phyloP scores from a whole-genome alignment of 331 rosid species.

The Cydonia oblonga region DNA sequence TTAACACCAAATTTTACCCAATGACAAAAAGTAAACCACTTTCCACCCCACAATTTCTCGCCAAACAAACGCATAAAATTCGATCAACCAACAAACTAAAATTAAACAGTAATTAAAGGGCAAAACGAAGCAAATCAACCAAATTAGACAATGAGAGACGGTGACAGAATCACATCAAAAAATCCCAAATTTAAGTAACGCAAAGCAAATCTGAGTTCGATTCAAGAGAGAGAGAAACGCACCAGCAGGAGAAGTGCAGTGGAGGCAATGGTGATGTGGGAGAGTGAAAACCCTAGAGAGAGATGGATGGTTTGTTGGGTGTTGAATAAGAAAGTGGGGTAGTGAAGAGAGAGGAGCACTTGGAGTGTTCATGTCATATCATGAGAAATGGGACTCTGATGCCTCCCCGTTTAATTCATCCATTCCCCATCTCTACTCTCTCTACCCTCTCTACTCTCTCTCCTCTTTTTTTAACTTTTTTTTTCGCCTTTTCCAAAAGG shows the following conservation, averaged over 20 bases:
- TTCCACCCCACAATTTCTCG: not conserved
- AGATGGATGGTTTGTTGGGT: not conserved
- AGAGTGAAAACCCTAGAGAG: constrained; percentile 25
- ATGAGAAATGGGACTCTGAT: constrained; percentile 24
- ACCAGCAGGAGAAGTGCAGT: not conserved
- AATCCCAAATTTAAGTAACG: constrained; percentile 16
- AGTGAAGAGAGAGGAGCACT: constrained; percentile 35
- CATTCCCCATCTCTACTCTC: not conserved
- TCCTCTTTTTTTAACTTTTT: not conserved
- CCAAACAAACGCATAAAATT: constrained; percentile 2
- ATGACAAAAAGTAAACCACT: not conserved
- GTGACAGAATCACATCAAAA: not conserved
- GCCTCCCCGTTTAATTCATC: constrained; percentile 24
- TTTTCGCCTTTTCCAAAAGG: not conserved
- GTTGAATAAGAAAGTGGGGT: not conserved
- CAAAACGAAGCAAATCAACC: not conserved
- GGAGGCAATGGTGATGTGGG: not conserved
- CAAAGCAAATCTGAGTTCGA: constrained; percentile 21
- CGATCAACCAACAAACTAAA: not conserved
- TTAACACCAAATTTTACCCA: not conserved
- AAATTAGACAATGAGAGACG: not conserved
- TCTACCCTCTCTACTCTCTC: too few relatives aligned
- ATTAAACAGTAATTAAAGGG: not conserved
- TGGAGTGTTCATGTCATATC: constrained; percentile 13
- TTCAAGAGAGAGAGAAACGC: not conserved